Percentiles rank a stretch among this genome's conserved stretches.
These are phyloP conservation scores for Saccharomycopsis selenospora DNA, from an alignment of 805 yeast genomes.

Conservation along the genomic window DNA sequence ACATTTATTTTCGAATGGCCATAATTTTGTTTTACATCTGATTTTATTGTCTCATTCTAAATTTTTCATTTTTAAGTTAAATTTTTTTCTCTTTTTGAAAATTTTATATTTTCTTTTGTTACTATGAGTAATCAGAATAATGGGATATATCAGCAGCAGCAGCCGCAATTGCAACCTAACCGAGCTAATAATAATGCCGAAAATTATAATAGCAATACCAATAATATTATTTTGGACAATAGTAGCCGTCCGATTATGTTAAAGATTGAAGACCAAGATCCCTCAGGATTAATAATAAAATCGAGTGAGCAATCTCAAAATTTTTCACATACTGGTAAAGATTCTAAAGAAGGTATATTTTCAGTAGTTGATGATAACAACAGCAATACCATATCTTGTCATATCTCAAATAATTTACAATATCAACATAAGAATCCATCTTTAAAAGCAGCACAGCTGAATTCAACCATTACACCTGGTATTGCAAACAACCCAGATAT, in stretches of 20 bases:
- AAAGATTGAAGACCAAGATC: not conserved
- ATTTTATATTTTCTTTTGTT: too few relatives aligned
- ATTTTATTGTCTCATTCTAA: too few relatives aligned
- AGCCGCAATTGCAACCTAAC: too few relatives aligned
- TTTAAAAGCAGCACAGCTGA: not conserved
- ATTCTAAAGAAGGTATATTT: not conserved
- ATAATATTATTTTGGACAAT: too few relatives aligned
- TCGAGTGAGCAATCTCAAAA: not conserved
- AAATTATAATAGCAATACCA: not conserved
- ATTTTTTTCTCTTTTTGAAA: too few relatives aligned
- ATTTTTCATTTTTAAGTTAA: too few relatives aligned
- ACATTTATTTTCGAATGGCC: too few relatives aligned
- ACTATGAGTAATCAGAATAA: too few relatives aligned
- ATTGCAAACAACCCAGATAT: not conserved
- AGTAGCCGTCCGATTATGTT: not conserved
- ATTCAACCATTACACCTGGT: not conserved
- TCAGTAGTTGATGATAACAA: not conserved
- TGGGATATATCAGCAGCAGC: too few relatives aligned
- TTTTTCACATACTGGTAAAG: not conserved
- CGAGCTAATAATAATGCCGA: too few relatives aligned
- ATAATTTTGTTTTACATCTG: too few relatives aligned
- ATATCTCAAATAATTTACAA: not conserved
- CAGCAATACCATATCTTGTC: not conserved
- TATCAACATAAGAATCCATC: not conserved
- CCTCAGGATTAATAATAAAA: not conserved